A percentile compares a stretch with the other conserved stretches of the same genome.
phyloP scores from a whole-genome alignment of 1,284 basidiomycete genomes.

The Golubevia pallescens region DNA sequence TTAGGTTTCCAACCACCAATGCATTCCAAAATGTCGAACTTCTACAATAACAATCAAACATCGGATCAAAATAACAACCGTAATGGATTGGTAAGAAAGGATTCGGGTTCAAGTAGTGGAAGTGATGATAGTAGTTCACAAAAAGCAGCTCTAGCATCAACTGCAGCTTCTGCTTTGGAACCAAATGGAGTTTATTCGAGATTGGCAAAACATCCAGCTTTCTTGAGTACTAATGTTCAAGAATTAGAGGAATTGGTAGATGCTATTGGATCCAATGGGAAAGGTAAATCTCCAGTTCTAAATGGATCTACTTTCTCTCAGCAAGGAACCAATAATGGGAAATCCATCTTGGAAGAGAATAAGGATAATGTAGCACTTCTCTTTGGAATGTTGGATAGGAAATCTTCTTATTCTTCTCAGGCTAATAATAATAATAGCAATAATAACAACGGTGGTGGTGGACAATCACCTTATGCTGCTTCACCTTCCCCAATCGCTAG shows the following conservation, averaged over 20 bases:
- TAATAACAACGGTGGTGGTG: background rate
- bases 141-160: background rate
- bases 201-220: slow-evolving; percentile 44
- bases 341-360: background rate
- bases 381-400: background rate
- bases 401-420: background rate
- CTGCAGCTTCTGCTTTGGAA: slow-evolving; percentile 16
- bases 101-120: background rate
- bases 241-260: slow-evolving; percentile 51
- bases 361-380: background rate
- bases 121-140: background rate
- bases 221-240: slow-evolving; percentile 34
- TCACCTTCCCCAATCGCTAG: too few relatives aligned
- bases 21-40: slow-evolving; percentile 2
- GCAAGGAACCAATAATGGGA: background rate
- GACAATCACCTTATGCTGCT: too few relatives aligned
- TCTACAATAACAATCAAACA: too few relatives aligned
- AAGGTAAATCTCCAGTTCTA: background rate
- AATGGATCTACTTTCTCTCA: background rate
- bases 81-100: background rate
- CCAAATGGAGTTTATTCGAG: slow-evolving; percentile 47
- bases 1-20: slow-evolving; percentile 45
- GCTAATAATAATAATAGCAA: background rate
- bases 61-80: too few relatives aligned
- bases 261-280: slow-evolving; percentile 17